These are phyloP conservation scores for Penicillium maclennaniae DNA, from an alignment of 495 filamentous ascomycete species.

Conservation along the genomic window DNA sequence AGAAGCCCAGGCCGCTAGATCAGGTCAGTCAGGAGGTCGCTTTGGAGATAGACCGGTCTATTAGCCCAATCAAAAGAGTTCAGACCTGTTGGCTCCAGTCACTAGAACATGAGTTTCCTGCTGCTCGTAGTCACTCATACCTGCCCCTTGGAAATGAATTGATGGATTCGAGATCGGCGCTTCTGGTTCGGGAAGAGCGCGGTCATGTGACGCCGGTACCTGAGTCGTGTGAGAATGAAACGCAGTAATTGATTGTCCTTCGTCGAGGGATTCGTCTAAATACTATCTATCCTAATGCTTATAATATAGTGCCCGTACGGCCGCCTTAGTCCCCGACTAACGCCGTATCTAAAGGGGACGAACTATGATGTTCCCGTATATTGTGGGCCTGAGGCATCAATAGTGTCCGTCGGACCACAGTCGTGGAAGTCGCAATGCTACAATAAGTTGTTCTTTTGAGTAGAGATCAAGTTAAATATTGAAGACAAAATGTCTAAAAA, in stretches of 20 bases:
- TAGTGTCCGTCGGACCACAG: too few species aligned
- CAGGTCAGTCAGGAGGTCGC: neutral
- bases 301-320: too few species aligned
- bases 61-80: neutral
- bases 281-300: too few species aligned
- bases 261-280: too few species aligned
- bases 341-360: too few species aligned
- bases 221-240: too few species aligned
- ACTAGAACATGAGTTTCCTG: conserved; percentile 39
- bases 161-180: neutral
- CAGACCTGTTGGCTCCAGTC: conserved; percentile 51
- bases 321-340: too few species aligned
- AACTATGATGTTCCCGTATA: too few species aligned
- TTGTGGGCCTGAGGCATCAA: too few species aligned
- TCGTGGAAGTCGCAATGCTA: neutral
- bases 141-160: conserved; percentile 3
- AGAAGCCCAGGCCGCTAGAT: conserved; percentile 80
- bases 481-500: too few species aligned
- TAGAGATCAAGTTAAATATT: neutral
- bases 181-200: conserved; percentile 7
- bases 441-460: neutral
- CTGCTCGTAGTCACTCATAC: conserved; percentile 16
- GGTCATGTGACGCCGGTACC: conserved; percentile 10
- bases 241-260: too few species aligned
- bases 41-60: neutral